Evolutionary conservation across 768 basidiomycete species (phyloP).

Genomic region (Boletus pseudo-olivaceus): DNA sequence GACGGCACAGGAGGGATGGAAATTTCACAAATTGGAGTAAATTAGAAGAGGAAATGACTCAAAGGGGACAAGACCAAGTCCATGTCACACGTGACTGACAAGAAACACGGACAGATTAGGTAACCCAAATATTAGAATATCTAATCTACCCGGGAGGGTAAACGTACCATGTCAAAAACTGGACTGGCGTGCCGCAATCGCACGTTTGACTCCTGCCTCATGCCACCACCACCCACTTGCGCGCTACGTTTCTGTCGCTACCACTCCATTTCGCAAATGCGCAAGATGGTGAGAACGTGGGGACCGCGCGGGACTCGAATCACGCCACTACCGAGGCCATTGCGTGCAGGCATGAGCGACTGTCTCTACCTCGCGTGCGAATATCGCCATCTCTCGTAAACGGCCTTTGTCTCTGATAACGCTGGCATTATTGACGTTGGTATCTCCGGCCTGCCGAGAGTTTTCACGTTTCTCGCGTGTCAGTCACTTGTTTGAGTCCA

Average conservation of each 20-base stretch:
- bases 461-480: background rate
- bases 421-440: background rate
- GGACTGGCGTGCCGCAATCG: too few species aligned
- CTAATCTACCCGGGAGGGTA: constrained; percentile 9
- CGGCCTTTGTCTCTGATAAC: background rate
- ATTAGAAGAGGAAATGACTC: constrained; percentile 32
- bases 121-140: constrained; percentile 1
- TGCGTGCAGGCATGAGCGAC: background rate
- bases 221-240: background rate
- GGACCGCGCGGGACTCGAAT: background rate
- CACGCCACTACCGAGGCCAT: background rate
- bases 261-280: too few species aligned
- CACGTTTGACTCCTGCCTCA: background rate
- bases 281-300: background rate
- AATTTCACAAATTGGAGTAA: constrained; percentile 33
- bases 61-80: constrained; percentile 27
- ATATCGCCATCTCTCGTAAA: background rate
- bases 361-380: background rate
- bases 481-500: too few species aligned
- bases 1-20: constrained; percentile 37
- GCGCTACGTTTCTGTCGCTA: background rate
- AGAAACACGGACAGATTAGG: background rate
- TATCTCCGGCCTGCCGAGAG: background rate
- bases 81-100: constrained; percentile 26
- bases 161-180: too few species aligned